These are phyloP conservation scores for Gracilaria caudata DNA, from an alignment of 23 red algal genomes.

Conservation along the genomic window DNA sequence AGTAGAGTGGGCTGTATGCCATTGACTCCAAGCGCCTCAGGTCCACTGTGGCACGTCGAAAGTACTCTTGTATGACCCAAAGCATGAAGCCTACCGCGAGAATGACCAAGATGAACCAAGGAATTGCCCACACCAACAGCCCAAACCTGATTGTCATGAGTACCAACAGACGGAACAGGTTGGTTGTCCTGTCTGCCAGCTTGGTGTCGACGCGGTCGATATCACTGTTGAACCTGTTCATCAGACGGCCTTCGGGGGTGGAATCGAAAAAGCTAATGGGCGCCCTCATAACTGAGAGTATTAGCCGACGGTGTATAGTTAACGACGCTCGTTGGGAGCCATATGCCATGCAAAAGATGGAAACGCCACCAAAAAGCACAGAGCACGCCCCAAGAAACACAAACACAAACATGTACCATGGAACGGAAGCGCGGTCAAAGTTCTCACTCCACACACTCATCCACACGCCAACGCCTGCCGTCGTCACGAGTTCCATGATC, in stretches of 20 bases:
- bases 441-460: slow-evolving; percentile 51
- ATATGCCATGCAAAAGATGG: slow-evolving; percentile 29
- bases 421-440: not conserved
- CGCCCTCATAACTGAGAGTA: slow-evolving; percentile 64
- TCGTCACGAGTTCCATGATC: not conserved
- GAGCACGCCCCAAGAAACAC: not conserved
- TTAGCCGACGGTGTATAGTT: slow-evolving; percentile 68
- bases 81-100: slow-evolving; percentile 40
- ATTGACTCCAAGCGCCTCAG: slow-evolving; percentile 85
- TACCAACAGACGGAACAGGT: slow-evolving; percentile 35
- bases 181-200: slow-evolving; percentile 32
- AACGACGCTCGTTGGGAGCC: slow-evolving; percentile 50
- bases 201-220: slow-evolving; percentile 68
- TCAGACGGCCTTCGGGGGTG: slow-evolving; percentile 82
- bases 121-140: slow-evolving; percentile 60
- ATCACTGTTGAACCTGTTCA: slow-evolving; percentile 81
- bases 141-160: slow-evolving; percentile 24
- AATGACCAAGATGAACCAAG: slow-evolving; percentile 67
- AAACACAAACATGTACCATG: slow-evolving; percentile 1
- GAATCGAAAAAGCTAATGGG: slow-evolving; percentile 84
- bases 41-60: slow-evolving; percentile 57
- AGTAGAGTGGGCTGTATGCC: slow-evolving; percentile 77
- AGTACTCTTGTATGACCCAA: slow-evolving; percentile 50
- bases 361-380: slow-evolving; percentile 20
- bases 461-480: slow-evolving; percentile 30